Base-by-base conservation (phyloP, 208 protist species). In the Novymonas esmeraldas region DNA sequence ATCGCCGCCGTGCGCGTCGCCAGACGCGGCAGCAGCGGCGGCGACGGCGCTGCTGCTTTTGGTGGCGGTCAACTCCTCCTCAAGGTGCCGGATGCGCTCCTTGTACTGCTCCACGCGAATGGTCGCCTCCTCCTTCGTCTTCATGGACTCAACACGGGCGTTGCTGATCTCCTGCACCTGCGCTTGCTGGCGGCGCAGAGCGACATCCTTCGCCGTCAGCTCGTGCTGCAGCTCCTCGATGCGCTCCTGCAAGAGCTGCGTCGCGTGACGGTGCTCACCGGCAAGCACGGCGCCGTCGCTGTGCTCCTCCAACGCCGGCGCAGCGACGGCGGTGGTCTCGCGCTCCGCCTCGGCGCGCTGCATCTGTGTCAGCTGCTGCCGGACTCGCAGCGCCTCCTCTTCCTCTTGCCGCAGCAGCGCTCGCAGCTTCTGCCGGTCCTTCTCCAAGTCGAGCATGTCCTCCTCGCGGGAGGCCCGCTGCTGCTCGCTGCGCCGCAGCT, bases 391-490 rank as follows among this genome's bases (percentile, higher is more conserved):
- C 29, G 70, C 64, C 41, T 69, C 66, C 57, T 79, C 76, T 46
- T 85, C 79, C 24, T 81, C 67, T 59, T 82, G 70, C 14, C 61
- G 75, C 26, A 81, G 49, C 68, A 58, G 11, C 42, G 46, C 58
- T 3, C 67, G 58, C 22, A 86, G 66, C 41, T 24, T 58, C 64
- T 80, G 76, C 11, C 72, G 72, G 22, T 82, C 76, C 22, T 66
- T 66, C 49, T 80, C 72, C 45, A 61, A 39, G 26, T 71, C 57
- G 24, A 70, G 33, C 34, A 78, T 31, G 48, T 69, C 74, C 31
- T 76, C 74, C 54, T 85, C 76, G 6, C 70, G 57, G 6, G 57
- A 60, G 1, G 58, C 44, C 51, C 80, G 75, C 9, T 63, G 49
- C 22, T 66, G 76, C 18, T 78, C 61, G 24, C 57, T 77, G 54